These are phyloP conservation scores for Leccinum boreale DNA, from an alignment of 768 basidiomycete species.

Conservation along the genomic window DNA sequence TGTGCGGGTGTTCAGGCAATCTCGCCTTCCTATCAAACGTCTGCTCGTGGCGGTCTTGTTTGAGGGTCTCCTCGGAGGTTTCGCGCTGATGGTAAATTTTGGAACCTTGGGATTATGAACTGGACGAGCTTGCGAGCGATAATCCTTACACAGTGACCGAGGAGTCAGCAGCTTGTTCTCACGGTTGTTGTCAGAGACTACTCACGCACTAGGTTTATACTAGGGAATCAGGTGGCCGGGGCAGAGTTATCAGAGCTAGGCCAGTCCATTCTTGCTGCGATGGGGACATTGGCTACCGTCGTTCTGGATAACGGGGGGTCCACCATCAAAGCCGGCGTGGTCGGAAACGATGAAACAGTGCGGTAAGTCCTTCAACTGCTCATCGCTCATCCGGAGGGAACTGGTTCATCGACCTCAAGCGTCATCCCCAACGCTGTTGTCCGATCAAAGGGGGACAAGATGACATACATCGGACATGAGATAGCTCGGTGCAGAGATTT, in stretches of 20 bases:
- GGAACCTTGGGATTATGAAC: background rate
- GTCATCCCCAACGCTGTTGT: slow-evolving; percentile 79
- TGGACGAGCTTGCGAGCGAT: background rate
- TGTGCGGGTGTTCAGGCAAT: background rate
- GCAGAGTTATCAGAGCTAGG: background rate
- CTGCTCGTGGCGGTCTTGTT: background rate
- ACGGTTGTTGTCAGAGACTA: slow-evolving; percentile 2
- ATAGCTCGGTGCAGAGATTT: slow-evolving; percentile 73
- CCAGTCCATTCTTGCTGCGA: background rate
- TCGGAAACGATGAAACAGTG: slow-evolving; percentile 29
- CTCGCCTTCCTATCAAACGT: slow-evolving; percentile 6
- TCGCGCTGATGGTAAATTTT: background rate
- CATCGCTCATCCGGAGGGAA: background rate
- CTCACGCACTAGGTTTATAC: background rate
- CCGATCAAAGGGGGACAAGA: slow-evolving; percentile 79
- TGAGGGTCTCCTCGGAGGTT: slow-evolving; percentile 10
- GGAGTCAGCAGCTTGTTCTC: background rate
- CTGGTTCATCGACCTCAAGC: slow-evolving; percentile 35
- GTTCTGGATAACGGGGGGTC: slow-evolving; percentile 88
- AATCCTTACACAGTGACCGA: background rate
- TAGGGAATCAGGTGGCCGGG: background rate
- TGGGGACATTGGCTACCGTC: slow-evolving; percentile 39
- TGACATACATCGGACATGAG: slow-evolving; percentile 85
- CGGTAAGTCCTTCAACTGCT: slow-evolving; percentile 18
- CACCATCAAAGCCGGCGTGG: slow-evolving; percentile 72